Conservation (phyloP, 192 early-diverging fungal genomes). For the Coemansia sp. region DNA sequence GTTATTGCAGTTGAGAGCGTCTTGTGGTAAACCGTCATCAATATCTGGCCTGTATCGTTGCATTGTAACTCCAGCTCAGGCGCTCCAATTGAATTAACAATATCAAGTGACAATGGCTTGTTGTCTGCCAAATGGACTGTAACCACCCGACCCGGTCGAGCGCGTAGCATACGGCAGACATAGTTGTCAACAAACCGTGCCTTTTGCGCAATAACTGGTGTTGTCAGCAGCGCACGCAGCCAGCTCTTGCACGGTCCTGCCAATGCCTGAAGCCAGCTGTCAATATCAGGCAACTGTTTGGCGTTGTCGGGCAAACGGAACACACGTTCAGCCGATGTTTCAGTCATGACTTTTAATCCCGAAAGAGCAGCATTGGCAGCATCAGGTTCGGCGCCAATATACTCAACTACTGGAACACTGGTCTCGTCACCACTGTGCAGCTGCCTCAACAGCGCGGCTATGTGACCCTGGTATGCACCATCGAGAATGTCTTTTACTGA, state of each 20-base stretch:
- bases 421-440: slow-evolving; percentile 64
- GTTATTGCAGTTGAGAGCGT: slow-evolving; percentile 21
- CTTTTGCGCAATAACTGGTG: slow-evolving; percentile 71
- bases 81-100: slow-evolving; percentile 56
- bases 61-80: slow-evolving; percentile 76
- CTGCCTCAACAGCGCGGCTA: slow-evolving; percentile 68
- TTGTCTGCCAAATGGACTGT: neutral
- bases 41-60: slow-evolving; percentile 18
- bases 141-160: slow-evolving; percentile 55
- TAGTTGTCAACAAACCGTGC: slow-evolving; percentile 61
- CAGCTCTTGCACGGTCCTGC: slow-evolving; percentile 72
- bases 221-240: slow-evolving; percentile 78
- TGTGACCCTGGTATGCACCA: slow-evolving; percentile 77
- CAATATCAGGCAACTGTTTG: slow-evolving; percentile 13
- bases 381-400: slow-evolving; percentile 55
- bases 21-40: slow-evolving; percentile 16
- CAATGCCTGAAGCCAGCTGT: slow-evolving; percentile 69
- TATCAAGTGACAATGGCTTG: slow-evolving; percentile 1
- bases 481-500: slow-evolving; percentile 87
- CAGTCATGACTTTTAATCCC: neutral
- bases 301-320: slow-evolving; percentile 6
- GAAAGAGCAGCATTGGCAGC: neutral
- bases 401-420: slow-evolving; percentile 77
- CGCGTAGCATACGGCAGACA: slow-evolving; percentile 59
- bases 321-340: neutral